Conservation (phyloP, 805 yeast species). For the Cyberlindnera mrakii region DNA sequence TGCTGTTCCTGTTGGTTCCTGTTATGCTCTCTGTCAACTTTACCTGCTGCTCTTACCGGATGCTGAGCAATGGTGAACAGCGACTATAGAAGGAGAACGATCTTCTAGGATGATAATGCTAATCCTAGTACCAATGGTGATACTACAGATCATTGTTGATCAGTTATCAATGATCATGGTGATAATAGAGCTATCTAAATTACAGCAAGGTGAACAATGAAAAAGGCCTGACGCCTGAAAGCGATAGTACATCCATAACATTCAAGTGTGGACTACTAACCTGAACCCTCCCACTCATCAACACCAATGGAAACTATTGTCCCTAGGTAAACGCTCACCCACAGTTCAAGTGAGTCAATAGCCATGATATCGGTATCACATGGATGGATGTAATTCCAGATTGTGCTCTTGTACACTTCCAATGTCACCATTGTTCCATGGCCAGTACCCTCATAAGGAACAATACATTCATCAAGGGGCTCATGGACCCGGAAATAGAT, state of each 20-base stretch:
- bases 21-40: background rate
- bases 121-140: too few species aligned
- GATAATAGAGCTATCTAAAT: too few species aligned
- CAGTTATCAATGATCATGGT: too few species aligned
- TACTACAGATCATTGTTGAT: too few species aligned
- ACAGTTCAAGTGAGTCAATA: slow-evolving; percentile 19
- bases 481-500: slow-evolving; percentile 7
- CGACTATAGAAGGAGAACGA: too few species aligned
- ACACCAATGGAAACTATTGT: background rate
- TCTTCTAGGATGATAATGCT: too few species aligned
- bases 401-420: slow-evolving; percentile 2
- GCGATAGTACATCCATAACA: too few species aligned
- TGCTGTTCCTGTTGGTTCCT: background rate
- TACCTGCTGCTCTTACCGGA: too few species aligned
- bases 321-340: slow-evolving; percentile 24
- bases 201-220: too few species aligned
- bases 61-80: too few species aligned
- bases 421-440: background rate
- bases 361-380: slow-evolving; percentile 29
- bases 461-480: background rate
- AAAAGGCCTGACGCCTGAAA: too few species aligned
- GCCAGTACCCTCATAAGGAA: background rate
- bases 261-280: too few species aligned
- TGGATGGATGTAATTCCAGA: slow-evolving; percentile 33
- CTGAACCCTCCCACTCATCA: slow-evolving; percentile 1